Percentiles rank a stretch among this genome's conserved stretches.
These are phyloP conservation scores for Cadophora sp. DNA, from an alignment of 2,329 filamentous ascomycete genomes.

Conservation along the genomic window DNA sequence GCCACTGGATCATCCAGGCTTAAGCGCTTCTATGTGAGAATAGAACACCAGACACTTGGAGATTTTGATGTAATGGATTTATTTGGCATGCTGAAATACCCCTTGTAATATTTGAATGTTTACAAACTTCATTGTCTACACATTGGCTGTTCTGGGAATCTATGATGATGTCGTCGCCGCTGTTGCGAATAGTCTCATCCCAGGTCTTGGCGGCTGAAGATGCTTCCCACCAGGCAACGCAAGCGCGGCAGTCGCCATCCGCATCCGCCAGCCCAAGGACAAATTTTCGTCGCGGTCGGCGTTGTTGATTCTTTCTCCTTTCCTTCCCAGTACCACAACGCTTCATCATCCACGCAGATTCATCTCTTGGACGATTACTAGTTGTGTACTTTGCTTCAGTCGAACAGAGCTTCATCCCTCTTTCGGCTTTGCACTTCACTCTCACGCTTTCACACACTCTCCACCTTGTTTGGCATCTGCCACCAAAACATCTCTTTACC, in stretches of 20 bases:
- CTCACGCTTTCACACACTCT: background rate
- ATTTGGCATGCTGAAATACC: too few relatives aligned
- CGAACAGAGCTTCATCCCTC: background rate
- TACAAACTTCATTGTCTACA: background rate
- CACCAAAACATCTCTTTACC: background rate
- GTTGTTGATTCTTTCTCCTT: background rate
- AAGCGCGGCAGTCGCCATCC: background rate
- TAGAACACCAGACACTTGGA: too few relatives aligned
- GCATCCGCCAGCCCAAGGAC: background rate
- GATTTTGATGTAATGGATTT: too few relatives aligned
- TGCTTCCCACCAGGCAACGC: background rate
- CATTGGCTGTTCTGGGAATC: background rate
- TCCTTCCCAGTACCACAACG: conserved; percentile 3
- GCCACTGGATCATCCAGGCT: too few relatives aligned
- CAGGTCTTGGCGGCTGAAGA: background rate
- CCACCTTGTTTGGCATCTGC: background rate
- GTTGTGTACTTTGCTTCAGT: background rate
- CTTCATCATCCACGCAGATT: conserved; percentile 3
- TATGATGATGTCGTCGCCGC: background rate
- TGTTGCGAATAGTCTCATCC: background rate
- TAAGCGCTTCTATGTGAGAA: too few relatives aligned
- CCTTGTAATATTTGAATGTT: background rate
- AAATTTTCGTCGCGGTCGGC: background rate
- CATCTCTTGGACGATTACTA: conserved; percentile 6
- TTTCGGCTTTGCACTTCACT: background rate